phyloP scores from a whole-genome alignment of 805 yeast species.

The Phaffomyces thermotolerans region DNA sequence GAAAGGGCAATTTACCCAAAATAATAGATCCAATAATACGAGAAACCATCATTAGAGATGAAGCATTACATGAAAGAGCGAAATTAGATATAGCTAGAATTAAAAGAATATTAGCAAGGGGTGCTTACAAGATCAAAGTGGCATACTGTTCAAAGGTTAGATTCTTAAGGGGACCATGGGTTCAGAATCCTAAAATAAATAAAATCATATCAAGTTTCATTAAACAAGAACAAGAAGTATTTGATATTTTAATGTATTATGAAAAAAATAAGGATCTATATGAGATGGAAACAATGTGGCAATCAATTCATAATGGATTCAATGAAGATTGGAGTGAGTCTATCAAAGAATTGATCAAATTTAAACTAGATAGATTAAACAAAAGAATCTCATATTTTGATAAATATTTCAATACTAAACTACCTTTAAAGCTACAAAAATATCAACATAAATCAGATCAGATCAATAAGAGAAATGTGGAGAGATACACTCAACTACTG shows the following conservation, averaged over 20 bases:
- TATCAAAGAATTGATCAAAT: constrained; percentile 13
- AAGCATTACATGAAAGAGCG: constrained; percentile 17
- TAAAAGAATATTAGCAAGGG: constrained; percentile 3
- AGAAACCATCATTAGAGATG: constrained; percentile 13
- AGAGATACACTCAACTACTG: constrained; percentile 17
- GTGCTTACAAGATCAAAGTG: constrained; percentile 17
- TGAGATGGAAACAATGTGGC: constrained; percentile 14
- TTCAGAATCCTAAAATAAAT: constrained; percentile 11
- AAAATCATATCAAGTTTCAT: constrained; percentile 10
- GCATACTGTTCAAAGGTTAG: constrained; percentile 7
- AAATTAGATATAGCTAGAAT: constrained; percentile 7
- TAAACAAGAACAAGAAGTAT: constrained; percentile 9
- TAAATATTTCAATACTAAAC: constrained; percentile 11
- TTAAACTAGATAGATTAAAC: constrained; percentile 3
- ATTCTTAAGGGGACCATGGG: constrained; percentile 18
- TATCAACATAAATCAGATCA: constrained; percentile 14
- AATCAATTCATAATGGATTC: constrained; percentile 1
- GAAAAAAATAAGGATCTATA: constrained; percentile 11
- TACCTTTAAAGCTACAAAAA: constrained; percentile 7
- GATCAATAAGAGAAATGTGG: constrained; percentile 21
- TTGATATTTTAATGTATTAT: constrained; percentile 8
- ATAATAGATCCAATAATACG: constrained; percentile 13
- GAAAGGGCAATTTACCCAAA: constrained; percentile 12
- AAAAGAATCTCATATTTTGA: constrained; percentile 7
- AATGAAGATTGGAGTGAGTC: constrained; percentile 23